Evolutionary conservation across 345 rosid genomes (phyloP).

Genomic region (Turritis glabra): DNA sequence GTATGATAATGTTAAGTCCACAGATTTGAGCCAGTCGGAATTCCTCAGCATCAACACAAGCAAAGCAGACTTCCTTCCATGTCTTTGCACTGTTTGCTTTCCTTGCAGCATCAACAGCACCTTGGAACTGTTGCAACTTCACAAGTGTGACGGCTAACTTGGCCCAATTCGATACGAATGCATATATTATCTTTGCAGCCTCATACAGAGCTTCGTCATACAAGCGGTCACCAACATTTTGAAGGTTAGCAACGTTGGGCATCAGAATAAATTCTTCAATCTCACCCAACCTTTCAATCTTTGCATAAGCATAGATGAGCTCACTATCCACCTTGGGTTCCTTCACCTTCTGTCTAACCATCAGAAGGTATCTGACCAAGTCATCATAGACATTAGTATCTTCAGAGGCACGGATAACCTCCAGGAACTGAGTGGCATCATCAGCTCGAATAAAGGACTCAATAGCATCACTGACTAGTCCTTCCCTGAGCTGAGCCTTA

Average conservation of each 20-base stretch:
- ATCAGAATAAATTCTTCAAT: slow-evolving; percentile 95
- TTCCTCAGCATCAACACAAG: slow-evolving; percentile 99
- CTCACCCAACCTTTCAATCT: slow-evolving; percentile 88
- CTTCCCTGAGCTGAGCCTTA: slow-evolving; percentile 90
- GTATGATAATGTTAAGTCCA: slow-evolving; percentile 89
- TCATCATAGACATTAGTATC: slow-evolving; percentile 89
- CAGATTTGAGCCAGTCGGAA: slow-evolving; percentile 97
- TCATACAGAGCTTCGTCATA: slow-evolving; percentile 86
- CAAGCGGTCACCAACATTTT: slow-evolving; percentile 94
- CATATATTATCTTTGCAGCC: slow-evolving; percentile 95
- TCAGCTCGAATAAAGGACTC: slow-evolving; percentile 97
- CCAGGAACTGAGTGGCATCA: slow-evolving; percentile 75
- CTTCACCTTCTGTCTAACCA: slow-evolving; percentile 97
- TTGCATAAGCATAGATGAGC: slow-evolving; percentile 97
- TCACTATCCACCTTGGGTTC: slow-evolving; percentile 98
- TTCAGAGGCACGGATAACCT: slow-evolving; percentile 74
- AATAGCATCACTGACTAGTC: slow-evolving; percentile 94
- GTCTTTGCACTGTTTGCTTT: slow-evolving; percentile 99
- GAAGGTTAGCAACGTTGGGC: slow-evolving; percentile 98
- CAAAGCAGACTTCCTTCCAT: slow-evolving; percentile 99
- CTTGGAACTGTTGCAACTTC: slow-evolving; percentile 91
- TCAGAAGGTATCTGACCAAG: slow-evolving; percentile 90
- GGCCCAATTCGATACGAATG: slow-evolving; percentile 98
- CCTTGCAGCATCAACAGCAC: slow-evolving; percentile 99
- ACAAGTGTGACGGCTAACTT: slow-evolving; percentile 97